Evolutionary conservation across 176 grass and related monocot genomes (phyloP), one percentile per base, ranked within the genome.

Genomic region (Saccharum officinarum): DNA sequence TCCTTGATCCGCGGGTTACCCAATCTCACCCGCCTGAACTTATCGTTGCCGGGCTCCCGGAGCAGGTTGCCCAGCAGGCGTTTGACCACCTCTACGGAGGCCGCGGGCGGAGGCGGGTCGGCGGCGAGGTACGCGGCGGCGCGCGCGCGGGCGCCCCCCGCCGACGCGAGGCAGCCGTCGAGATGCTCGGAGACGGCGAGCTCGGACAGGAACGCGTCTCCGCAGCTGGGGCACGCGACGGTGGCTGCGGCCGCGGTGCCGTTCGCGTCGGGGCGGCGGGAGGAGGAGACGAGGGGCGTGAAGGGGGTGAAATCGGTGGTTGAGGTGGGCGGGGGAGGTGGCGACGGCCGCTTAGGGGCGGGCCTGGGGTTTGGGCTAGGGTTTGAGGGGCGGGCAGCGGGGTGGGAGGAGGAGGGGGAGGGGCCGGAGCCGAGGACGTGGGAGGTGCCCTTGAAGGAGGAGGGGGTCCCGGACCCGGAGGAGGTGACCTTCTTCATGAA

Each of bases 401-500:
- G 36, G 45, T 55, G 8, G 65, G 89, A 82, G 9, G 87, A 0
- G 59, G 87, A 23, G 44, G 82, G 66, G 55, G 47, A n/a, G 11
- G 42, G 1, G 13, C 45, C 44, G 18, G 96, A 92, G 65, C 93
- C 96, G 45, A 94, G 87, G 77, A 92, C 93, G 39, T 87, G 91
- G 77, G 87, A 87, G 83, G 91, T 76, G 78, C 96, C 96, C 89
- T 86, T 92, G 88, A 94, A 94, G 20, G 92, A 47, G 16, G 91
- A 86, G 0, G 89, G 37, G n/a, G 88, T 69, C 26, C 71, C 71
- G n/a, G 40, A 92, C 9, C 57, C 57, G 41, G 93, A 86, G 68
- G 91, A 94, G 78, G 93, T 98, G 69, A 95, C 88, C 91, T 94
- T 98, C 80, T 90, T 98, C 87, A 98, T 92, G 80, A 98, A 79